Conservation (phyloP, 2,329 filamentous ascomycete species). For the Dactylellina drechsleri region DNA sequence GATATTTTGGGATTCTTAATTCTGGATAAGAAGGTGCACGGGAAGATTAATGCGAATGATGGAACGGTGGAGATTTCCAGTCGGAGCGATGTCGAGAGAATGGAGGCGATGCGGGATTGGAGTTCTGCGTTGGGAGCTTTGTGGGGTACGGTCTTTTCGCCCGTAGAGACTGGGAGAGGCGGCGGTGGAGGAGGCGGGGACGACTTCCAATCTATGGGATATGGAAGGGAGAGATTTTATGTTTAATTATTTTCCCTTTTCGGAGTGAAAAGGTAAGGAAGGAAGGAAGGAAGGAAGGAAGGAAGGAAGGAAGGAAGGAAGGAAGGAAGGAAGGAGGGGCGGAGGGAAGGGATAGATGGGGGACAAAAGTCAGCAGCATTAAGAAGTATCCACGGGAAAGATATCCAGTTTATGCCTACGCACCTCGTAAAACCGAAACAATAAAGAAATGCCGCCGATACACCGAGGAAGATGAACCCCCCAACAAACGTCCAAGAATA, state of each 20-base stretch:
- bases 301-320: no score
- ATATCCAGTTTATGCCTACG: conserved; percentile 28
- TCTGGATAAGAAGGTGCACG: conserved; percentile 84
- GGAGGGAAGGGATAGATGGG: background rate
- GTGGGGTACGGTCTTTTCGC: conserved; percentile 77
- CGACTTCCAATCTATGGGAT: conserved; percentile 4
- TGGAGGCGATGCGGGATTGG: conserved; percentile 78
- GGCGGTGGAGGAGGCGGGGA: conserved; percentile 31
- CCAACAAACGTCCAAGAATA: conserved; percentile 21
- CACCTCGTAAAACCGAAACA: conserved; percentile 8
- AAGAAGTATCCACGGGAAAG: background rate
- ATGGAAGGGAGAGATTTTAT: conserved; percentile 31
- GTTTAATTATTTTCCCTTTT: conserved; percentile 21
- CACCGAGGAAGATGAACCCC: conserved; percentile 17
- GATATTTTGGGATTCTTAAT: conserved; percentile 97
- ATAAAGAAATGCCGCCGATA: conserved; percentile 13
- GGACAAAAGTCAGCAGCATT: background rate
- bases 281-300: background rate
- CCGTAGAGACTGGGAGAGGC: conserved; percentile 77
- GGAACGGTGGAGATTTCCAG: conserved; percentile 84
- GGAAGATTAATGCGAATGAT: conserved; percentile 87
- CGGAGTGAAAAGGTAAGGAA: background rate
- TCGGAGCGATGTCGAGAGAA: conserved; percentile 76
- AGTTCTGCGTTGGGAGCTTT: conserved; percentile 75
- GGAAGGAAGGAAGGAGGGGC: no score